Evolutionary conservation across 2,329 filamentous ascomycete genomes (phyloP), one percentile per base, ranked within the genome.

Genomic region (Penicillium thymicola): DNA sequence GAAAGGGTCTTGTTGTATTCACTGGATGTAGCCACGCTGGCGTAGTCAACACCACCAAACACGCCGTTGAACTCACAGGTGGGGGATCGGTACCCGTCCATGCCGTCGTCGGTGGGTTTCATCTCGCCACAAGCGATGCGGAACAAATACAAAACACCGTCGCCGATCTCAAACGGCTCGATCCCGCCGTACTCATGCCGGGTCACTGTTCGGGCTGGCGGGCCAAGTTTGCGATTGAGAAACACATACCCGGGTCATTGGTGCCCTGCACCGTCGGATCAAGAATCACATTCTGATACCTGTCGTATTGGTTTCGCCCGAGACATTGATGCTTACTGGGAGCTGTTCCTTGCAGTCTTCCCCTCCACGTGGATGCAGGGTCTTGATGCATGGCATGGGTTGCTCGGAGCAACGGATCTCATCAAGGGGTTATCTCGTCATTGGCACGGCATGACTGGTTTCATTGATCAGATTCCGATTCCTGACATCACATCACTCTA

Each of bases 201-300:
- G 82, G 81, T 0, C 82, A 84, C 65, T 84, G 81, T 61, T 79
- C 81, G 0, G 81, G 81, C 6, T 85, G 81, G 81, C 73, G 80
- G 59, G 81, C 79, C 36, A 83, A 82, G 65, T 78, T 78, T 59
- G 74, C 75, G 42, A 81, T 82, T 58, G 79, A 83, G 66, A 78
- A 75, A 57, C 69, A 74, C 37, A 80, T 82, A 76, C 78, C 79
- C 0, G 80, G 80, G 2, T 69, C 71, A 3, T 62, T 83, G 57
- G 79, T 79, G 8, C 81, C 81, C 28, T 78, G 77, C 23, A 80
- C 80, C 13, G 80, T 81, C 14, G 81, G 81, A 3, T 76, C 76
- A 21, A 79, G 65, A 45, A 72, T 75, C 47, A 59, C 54, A 8
- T 74, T 77, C 51, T 78, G 60, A 54, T 42, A 43, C n/a, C 23